Evolutionary conservation across 2,329 filamentous ascomycete species (phyloP).

Genomic region (Aspergillus sergii): DNA sequence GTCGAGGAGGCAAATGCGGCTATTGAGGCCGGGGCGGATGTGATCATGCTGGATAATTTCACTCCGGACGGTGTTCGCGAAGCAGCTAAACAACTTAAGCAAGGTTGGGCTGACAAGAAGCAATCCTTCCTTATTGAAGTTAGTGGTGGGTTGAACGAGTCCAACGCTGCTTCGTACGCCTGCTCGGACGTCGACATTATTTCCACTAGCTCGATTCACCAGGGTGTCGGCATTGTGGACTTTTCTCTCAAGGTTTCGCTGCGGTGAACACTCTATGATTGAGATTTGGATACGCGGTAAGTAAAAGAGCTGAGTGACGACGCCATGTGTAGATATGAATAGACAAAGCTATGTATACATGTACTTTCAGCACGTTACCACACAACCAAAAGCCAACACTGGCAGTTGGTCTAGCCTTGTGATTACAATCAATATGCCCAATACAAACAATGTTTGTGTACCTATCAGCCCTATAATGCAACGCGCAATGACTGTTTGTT

Average conservation of each 20-base stretch:
- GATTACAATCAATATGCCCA: too few species aligned
- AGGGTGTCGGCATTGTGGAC: conserved; percentile 90
- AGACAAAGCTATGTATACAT: conserved; percentile 7
- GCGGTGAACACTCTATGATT: conserved; percentile 23
- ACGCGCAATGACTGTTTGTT: background rate
- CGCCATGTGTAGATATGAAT: conserved; percentile 14
- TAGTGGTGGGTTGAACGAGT: conserved; percentile 82
- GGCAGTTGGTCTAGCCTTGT: background rate
- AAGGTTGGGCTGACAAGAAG: conserved; percentile 73
- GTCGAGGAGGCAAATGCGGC: conserved; percentile 90
- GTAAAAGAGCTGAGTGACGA: background rate
- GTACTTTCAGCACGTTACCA: background rate
- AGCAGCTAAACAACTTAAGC: conserved; percentile 75
- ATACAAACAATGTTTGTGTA: background rate
- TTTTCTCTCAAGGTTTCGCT: conserved; percentile 85
- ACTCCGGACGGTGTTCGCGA: conserved; percentile 73
- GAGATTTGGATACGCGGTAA: background rate
- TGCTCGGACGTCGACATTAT: conserved; percentile 86
- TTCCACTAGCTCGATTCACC: conserved; percentile 94
- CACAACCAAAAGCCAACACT: background rate
- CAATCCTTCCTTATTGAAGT: conserved; percentile 83
- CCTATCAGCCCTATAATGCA: background rate
- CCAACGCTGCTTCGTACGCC: conserved; percentile 78
- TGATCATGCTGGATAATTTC: conserved; percentile 98
- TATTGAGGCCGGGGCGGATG: conserved; percentile 85